Evolutionary conservation across 306 rosid species (phyloP).

Genomic region (Vigna nakashimae): DNA sequence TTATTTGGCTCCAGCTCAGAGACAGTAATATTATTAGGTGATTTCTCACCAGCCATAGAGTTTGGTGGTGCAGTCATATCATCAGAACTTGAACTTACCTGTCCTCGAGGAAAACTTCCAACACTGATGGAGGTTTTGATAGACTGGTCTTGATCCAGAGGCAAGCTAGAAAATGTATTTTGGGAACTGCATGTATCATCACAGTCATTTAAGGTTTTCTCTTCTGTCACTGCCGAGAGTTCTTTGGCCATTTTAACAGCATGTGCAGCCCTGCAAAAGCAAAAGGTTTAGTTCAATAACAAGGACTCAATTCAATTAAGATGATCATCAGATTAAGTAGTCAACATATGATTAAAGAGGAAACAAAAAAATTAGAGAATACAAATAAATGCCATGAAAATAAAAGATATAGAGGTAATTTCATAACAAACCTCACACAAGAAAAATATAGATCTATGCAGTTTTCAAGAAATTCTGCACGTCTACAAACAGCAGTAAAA

Average conservation of each 20-base stretch:
- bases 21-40: conserved; percentile 50
- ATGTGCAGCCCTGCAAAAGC: conserved; percentile 83
- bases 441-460: conserved; percentile 96
- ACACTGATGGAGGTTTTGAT: conserved; percentile 85
- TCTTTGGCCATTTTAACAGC: conserved; percentile 97
- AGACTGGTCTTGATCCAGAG: conserved; percentile 85
- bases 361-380: conserved; percentile 10
- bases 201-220: conserved; percentile 71
- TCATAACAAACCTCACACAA: conserved; percentile 84
- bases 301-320: conserved; percentile 21
- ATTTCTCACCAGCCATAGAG: conserved; percentile 55
- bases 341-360: conserved; percentile 21
- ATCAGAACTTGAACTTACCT: conserved; percentile 91
- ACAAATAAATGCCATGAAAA: neutral
- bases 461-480: conserved; percentile 94
- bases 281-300: conserved; percentile 38
- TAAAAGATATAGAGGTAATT: conserved; percentile 10
- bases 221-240: conserved; percentile 82
- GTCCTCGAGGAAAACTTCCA: conserved; percentile 95
- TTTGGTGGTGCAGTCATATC: conserved; percentile 60
- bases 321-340: conserved; percentile 16
- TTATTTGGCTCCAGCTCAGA: conserved; percentile 56
- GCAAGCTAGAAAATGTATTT: conserved; percentile 88
- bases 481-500: conserved; percentile 87
- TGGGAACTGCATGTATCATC: conserved; percentile 93